Evolutionary conservation across 352 stramenopile genomes (phyloP).

Genomic region (Phytopythium oedochilum): DNA sequence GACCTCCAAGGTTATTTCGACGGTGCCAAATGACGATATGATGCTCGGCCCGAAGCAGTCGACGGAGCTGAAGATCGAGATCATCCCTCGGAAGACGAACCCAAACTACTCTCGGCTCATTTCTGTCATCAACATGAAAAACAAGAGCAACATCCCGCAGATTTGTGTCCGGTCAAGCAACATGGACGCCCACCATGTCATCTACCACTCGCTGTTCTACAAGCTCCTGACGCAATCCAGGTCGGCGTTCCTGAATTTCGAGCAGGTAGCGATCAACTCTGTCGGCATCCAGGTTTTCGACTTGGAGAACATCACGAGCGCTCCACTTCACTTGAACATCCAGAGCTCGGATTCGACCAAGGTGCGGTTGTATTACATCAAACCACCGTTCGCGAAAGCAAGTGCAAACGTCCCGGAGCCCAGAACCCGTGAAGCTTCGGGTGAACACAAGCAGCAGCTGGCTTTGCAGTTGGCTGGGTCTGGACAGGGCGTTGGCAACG

Average conservation of each 20-base stretch:
- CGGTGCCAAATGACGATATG: slow-evolving; percentile 86
- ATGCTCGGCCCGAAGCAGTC: slow-evolving; percentile 84
- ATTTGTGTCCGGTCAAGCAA: slow-evolving; percentile 88
- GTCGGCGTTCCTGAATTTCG: slow-evolving; percentile 86
- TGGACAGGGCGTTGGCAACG: neutral
- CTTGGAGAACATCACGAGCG: slow-evolving; percentile 87
- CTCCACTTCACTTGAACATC: slow-evolving; percentile 69
- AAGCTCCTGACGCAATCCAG: slow-evolving; percentile 81
- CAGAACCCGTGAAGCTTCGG: neutral
- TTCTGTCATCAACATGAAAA: slow-evolving; percentile 85
- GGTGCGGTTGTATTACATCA: slow-evolving; percentile 73
- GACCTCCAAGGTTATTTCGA: slow-evolving; percentile 88
- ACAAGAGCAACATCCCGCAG: slow-evolving; percentile 81
- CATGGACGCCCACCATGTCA: slow-evolving; percentile 89
- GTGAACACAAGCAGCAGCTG: slow-evolving; percentile 7
- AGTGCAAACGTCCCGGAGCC: neutral
- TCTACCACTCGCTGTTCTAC: slow-evolving; percentile 91
- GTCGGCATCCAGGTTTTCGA: slow-evolving; percentile 86
- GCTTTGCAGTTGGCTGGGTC: neutral
- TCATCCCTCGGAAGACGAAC: slow-evolving; percentile 88
- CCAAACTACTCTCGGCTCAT: slow-evolving; percentile 86
- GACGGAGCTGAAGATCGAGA: slow-evolving; percentile 85
- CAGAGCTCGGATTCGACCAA: slow-evolving; percentile 70
- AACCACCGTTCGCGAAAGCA: slow-evolving; percentile 29
- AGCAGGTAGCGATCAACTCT: slow-evolving; percentile 82